A percentile compares a stretch with the other conserved stretches of the same genome.
These are phyloP conservation scores for Lasiosphaeria hispida DNA, from an alignment of 495 filamentous ascomycete species.

Conservation along the genomic window DNA sequence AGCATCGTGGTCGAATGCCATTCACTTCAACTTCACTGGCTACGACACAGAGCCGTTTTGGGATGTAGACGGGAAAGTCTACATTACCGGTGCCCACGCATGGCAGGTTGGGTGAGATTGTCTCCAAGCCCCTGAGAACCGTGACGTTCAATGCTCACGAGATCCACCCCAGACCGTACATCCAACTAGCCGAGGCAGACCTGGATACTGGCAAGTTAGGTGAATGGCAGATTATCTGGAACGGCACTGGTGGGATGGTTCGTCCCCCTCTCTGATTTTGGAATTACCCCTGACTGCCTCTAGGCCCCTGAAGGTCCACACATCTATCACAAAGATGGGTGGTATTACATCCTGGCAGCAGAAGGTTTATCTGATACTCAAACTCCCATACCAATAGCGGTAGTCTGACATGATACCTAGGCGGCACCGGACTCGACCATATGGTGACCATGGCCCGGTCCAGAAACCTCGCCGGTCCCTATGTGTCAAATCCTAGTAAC, in stretches of 20 bases:
- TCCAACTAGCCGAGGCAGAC: slow-evolving; percentile 37
- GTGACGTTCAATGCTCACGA: not conserved
- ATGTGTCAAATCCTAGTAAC: slow-evolving; percentile 50
- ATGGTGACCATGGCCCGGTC: slow-evolving; percentile 52
- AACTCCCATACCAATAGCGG: not conserved
- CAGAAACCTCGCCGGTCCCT: slow-evolving; percentile 52
- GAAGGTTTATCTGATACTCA: slow-evolving; percentile 44
- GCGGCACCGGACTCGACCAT: slow-evolving; percentile 57
- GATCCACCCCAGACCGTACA: slow-evolving; percentile 31
- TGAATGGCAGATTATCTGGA: slow-evolving; percentile 42
- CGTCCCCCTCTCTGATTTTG: slow-evolving; percentile 18
- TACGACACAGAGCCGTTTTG: slow-evolving; percentile 49
- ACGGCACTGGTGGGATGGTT: slow-evolving; percentile 41
- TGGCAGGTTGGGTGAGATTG: slow-evolving; percentile 39
- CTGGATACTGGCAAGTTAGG: slow-evolving; percentile 37
- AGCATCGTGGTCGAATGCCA: slow-evolving; percentile 35
- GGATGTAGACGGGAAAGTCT: slow-evolving; percentile 49
- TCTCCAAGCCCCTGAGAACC: no score
- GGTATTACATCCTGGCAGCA: slow-evolving; percentile 63
- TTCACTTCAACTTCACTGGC: slow-evolving; percentile 42
- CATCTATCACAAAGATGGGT: slow-evolving; percentile 59
- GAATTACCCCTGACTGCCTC: slow-evolving; percentile 20
- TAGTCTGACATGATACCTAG: slow-evolving; percentile 12
- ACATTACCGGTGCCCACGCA: slow-evolving; percentile 45
- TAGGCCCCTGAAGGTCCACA: slow-evolving; percentile 63